phyloP scores from a whole-genome alignment of 179 eudicot genomes.

The Drosera spatulata region DNA sequence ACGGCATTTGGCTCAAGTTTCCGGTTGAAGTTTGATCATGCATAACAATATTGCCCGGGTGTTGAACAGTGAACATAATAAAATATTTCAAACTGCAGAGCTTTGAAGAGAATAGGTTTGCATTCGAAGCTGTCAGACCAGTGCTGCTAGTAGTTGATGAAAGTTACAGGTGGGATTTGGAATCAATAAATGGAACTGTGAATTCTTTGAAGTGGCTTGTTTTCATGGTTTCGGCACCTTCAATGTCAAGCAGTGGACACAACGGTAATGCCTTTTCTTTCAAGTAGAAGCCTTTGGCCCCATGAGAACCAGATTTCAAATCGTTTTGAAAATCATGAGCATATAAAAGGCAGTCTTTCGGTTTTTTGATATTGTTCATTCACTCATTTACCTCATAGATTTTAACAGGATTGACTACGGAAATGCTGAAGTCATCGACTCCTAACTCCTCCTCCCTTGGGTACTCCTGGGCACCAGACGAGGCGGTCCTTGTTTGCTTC shows the following conservation, averaged over 20 bases:
- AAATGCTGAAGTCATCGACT: constrained; percentile 19
- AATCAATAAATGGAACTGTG: constrained; percentile 18
- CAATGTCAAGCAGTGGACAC: constrained; percentile 7
- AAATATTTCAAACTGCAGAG: constrained; percentile 26
- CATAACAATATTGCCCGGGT: too few relatives aligned
- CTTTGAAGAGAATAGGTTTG: constrained; percentile 56
- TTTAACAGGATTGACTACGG: constrained; percentile 25
- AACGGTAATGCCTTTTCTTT: constrained; percentile 4
- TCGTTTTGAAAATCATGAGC: too few relatives aligned
- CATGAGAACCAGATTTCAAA: too few relatives aligned
- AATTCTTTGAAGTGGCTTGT: constrained; percentile 50
- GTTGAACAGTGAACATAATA: too few relatives aligned
- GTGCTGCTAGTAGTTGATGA: constrained; percentile 56
- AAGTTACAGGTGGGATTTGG: constrained; percentile 42
- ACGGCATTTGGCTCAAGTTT: too few relatives aligned
- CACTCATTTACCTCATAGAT: not conserved
- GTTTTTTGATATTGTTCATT: too few relatives aligned
- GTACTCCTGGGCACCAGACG: constrained; percentile 51
- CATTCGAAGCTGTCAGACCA: constrained; percentile 57
- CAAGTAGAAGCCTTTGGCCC: too few relatives aligned
- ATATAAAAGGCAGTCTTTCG: too few relatives aligned
- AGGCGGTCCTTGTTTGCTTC: constrained; percentile 73
- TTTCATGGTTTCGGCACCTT: constrained; percentile 24
- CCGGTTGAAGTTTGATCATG: too few relatives aligned
- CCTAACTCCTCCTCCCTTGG: constrained; percentile 19